Evolutionary conservation across 2,329 filamentous ascomycete genomes (phyloP), one percentile per base, ranked within the genome.

Genomic region (Talaromyces marneffei): DNA sequence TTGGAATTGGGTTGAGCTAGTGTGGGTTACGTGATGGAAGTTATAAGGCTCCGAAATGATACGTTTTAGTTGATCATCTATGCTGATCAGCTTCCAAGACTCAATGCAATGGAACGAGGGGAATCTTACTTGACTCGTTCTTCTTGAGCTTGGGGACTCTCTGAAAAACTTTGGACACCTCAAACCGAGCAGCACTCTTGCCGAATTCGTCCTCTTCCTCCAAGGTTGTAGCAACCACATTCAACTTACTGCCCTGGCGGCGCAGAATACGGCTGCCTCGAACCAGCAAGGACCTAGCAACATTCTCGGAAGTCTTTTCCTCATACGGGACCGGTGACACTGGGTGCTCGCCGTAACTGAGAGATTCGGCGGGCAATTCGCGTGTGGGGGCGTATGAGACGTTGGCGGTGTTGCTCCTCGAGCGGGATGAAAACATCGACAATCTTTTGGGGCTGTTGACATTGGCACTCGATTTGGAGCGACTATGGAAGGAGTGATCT

Each of bases 21-120:
- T 84, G 68, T 87, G 84, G 37, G 83, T 83, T 57, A 87, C 72
- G 67, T 87, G 85, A 64, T 87, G 83, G 68, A 87, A 87, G 66
- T 85, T 83, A 71, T 85, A 87, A 1, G 85, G 85, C 61, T 80
- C 80, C 0, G 85, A 87, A 57, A 87, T 87, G 61, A 76, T 75
- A 44, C 72, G 74, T 69, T 82, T 83, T 58, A 77, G 60, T 20
- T 72, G 71, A 59, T 75, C 72, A 65, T 75, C 76, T 79, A 64
- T 44, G 65, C 31, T 53, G 42, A 52, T 60, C 53, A 54, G 58
- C 46, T 29, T 31, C 59, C 40, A 50, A 39, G 8, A 14, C 6
- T 31, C 16, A 31, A 31, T 18, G 46, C 16, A 23, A 55, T n/a
- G 23, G 33, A 40, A 8, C 18, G 27, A 5, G 25, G 14, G 20